Evolutionary conservation across 441 rosid species (phyloP).

Genomic region (Mallotus repandus): DNA sequence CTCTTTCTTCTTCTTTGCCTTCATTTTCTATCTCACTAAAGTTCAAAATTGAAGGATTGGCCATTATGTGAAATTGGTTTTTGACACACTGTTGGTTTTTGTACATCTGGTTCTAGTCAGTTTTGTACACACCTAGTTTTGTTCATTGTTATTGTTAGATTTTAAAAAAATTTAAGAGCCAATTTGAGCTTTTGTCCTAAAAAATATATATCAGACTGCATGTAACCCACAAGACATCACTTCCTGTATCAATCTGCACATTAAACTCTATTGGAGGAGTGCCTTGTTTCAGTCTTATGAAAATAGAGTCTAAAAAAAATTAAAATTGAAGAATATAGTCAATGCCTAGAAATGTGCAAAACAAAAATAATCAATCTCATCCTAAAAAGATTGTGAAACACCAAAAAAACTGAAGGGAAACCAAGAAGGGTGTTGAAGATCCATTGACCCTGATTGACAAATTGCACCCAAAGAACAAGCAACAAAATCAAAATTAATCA

Average conservation of each 20-base stretch:
- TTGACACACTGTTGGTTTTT: too few relatives aligned
- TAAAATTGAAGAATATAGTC: constrained; percentile 22
- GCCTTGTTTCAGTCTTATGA: constrained; percentile 77
- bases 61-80: too few relatives aligned
- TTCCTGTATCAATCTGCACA: too few relatives aligned
- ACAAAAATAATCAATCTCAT: neutral
- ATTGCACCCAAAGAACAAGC: constrained; percentile 22
- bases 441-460: constrained; percentile 25
- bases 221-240: constrained; percentile 12
- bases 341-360: constrained; percentile 9
- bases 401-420: constrained; percentile 17
- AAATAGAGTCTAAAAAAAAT: constrained; percentile 66
- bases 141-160: too few relatives aligned
- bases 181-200: too few relatives aligned
- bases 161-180: too few relatives aligned
- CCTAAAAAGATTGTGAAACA: constrained; percentile 4
- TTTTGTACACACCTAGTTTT: too few relatives aligned
- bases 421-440: constrained; percentile 25
- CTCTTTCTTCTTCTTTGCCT: too few relatives aligned
- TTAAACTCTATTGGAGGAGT: constrained; percentile 4
- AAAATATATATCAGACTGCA: constrained; percentile 40
- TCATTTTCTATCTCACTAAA: too few relatives aligned
- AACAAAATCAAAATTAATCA: constrained; percentile 25
- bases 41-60: too few relatives aligned
- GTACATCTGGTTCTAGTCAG: too few relatives aligned